Percentiles rank a stretch among this genome's conserved stretches.
Conservation (phyloP, 371 early-diverging fungal species). For the Mucor mucedo region DNA sequence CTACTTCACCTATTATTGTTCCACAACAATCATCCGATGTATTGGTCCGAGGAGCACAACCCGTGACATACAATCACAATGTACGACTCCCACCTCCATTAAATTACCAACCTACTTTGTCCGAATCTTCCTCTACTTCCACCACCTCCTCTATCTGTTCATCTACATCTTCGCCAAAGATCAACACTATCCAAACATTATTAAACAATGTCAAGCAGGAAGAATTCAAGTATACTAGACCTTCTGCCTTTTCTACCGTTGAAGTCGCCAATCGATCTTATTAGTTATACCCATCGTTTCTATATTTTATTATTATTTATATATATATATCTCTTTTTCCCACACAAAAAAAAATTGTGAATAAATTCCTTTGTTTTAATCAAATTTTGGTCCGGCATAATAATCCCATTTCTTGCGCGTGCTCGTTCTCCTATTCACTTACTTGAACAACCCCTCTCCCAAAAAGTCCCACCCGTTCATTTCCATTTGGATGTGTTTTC, state of each 20-base stretch:
- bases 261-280: conserved; percentile 5
- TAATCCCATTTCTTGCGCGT: too few relatives aligned
- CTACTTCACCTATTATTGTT: neutral
- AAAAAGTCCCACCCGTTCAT: too few relatives aligned
- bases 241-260: conserved; percentile 24
- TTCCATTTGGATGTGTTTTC: too few relatives aligned
- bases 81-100: conserved; percentile 25
- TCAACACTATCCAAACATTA: conserved; percentile 38
- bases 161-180: conserved; percentile 27
- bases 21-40: conserved; percentile 5
- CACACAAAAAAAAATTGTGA: neutral
- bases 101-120: conserved; percentile 26
- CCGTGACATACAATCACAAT: conserved; percentile 2
- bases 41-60: conserved; percentile 7
- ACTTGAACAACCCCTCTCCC: too few relatives aligned
- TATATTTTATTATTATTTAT: neutral
- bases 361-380: too few relatives aligned
- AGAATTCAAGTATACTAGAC: conserved; percentile 14
- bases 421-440: too few relatives aligned
- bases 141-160: conserved; percentile 35
- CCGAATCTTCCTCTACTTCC: conserved; percentile 37
- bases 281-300: conserved; percentile 9
- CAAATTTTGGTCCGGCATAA: too few relatives aligned
- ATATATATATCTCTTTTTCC: neutral
- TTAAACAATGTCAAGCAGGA: conserved; percentile 33